phyloP scores from a whole-genome alignment of 148 eudicot genomes.

The Amaranthus palmeri region DNA sequence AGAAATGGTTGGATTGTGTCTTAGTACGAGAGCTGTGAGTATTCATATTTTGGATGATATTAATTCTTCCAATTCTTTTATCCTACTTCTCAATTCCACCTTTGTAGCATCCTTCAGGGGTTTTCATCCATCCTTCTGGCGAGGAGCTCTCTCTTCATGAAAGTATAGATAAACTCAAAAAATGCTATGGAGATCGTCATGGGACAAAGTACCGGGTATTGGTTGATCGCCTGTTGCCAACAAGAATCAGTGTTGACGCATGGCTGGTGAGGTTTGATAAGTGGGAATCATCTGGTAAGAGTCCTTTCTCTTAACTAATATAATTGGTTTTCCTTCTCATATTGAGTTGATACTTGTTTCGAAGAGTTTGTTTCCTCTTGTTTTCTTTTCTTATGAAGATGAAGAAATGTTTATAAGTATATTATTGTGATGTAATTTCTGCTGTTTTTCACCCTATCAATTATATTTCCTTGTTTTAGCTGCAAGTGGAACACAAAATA shows the following conservation, averaged over 20 bases:
- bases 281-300: slow-evolving; percentile 50
- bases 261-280: slow-evolving; percentile 58
- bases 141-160: slow-evolving; percentile 38
- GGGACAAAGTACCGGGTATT: slow-evolving; percentile 49
- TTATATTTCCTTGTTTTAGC: not conserved
- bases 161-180: slow-evolving; percentile 39
- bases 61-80: not conserved
- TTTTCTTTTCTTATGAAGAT: not conserved
- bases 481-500: not conserved
- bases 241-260: slow-evolving; percentile 38
- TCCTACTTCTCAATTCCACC: not conserved
- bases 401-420: not conserved
- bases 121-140: slow-evolving; percentile 55
- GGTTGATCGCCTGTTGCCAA: slow-evolving; percentile 55
- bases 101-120: slow-evolving; percentile 41
- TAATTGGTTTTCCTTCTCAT: not conserved
- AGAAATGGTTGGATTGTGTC: not conserved
- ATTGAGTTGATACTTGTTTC: not conserved
- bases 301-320: slow-evolving; percentile 1
- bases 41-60: not conserved
- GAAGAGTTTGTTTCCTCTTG: too few species aligned
- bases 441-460: not conserved
- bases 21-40: too few species aligned
- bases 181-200: slow-evolving; percentile 50
- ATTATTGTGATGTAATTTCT: not conserved